These are phyloP conservation scores for Dacryopinax primogenitus DNA, from an alignment of 768 basidiomycete genomes.

Conservation along the genomic window DNA sequence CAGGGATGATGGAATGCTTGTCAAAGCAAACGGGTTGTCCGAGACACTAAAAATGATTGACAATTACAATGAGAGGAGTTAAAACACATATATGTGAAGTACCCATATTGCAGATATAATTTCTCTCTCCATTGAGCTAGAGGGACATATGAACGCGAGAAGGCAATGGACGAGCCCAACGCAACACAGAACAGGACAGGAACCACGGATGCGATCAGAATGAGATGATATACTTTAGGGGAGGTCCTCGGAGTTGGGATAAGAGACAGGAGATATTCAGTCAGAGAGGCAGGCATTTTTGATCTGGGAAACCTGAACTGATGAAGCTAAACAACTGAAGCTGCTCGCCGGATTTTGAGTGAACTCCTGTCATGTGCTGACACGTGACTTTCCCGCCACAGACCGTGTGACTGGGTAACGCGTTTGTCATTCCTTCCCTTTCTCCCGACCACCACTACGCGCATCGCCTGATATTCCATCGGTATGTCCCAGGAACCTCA, in stretches of 20 bases:
- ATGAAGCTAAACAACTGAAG: no score
- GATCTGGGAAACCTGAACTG: background rate
- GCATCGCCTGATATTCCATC: background rate
- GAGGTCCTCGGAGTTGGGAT: background rate
- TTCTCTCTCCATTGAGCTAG: background rate
- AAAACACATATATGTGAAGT: background rate
- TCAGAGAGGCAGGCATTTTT: background rate
- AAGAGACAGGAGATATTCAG: background rate
- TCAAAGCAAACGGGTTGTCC: background rate
- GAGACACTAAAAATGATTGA: background rate
- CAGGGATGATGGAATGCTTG: background rate
- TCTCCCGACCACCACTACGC: background rate
- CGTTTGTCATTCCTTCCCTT: background rate
- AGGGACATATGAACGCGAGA: background rate
- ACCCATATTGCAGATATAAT: background rate
- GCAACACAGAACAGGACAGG: background rate
- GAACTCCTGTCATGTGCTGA: no score
- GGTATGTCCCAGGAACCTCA: constrained; percentile 43
- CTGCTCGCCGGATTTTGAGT: no score
- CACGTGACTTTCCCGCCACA: no score
- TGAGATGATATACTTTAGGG: background rate
- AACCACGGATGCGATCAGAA: background rate
- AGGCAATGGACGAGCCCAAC: background rate
- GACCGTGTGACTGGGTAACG: no score
- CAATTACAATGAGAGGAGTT: background rate